These are phyloP conservation scores for Trypanosoma caninum DNA, from an alignment of 208 protist genomes.

Conservation along the genomic window DNA sequence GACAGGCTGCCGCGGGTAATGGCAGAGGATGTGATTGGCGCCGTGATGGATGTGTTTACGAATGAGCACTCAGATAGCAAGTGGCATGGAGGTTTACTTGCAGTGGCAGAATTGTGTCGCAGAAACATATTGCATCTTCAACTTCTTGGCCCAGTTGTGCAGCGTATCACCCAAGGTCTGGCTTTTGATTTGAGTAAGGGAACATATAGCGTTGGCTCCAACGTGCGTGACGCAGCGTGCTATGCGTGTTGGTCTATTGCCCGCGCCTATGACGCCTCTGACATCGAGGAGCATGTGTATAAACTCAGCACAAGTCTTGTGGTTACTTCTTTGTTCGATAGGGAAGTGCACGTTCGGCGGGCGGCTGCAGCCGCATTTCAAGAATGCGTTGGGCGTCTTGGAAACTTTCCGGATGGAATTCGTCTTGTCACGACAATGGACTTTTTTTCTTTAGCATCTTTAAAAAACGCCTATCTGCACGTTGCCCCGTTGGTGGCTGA, in stretches of 20 bases:
- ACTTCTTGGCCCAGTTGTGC: constrained; percentile 73
- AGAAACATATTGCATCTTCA: constrained; percentile 90
- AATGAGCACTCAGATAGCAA: constrained; percentile 46
- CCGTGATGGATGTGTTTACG: constrained; percentile 74
- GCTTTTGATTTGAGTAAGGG: constrained; percentile 94
- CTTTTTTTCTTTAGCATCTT: constrained; percentile 95
- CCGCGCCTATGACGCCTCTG: constrained; percentile 92
- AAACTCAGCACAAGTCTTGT: constrained; percentile 72
- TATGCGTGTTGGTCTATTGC: constrained; percentile 99
- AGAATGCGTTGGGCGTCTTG: constrained; percentile 91
- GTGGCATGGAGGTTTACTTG: constrained; percentile 97
- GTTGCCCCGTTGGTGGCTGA: constrained; percentile 71
- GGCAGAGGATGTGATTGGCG: constrained; percentile 88
- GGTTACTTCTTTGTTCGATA: constrained; percentile 86
- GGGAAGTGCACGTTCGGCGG: constrained; percentile 91
- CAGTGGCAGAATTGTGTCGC: constrained; percentile 95
- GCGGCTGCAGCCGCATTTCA: constrained; percentile 93
- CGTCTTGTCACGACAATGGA: constrained; percentile 95
- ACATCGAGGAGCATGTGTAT: constrained; percentile 84
- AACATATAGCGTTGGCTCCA: constrained; percentile 93
- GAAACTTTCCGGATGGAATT: constrained; percentile 96
- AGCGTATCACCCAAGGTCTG: constrained; percentile 76
- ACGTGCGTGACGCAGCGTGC: constrained; percentile 98
- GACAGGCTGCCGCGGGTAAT: constrained; percentile 86
- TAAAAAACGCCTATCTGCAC: constrained; percentile 85